Base-by-base conservation (phyloP, 306 rosid species). In the Elaeagnus macrophylla region DNA sequence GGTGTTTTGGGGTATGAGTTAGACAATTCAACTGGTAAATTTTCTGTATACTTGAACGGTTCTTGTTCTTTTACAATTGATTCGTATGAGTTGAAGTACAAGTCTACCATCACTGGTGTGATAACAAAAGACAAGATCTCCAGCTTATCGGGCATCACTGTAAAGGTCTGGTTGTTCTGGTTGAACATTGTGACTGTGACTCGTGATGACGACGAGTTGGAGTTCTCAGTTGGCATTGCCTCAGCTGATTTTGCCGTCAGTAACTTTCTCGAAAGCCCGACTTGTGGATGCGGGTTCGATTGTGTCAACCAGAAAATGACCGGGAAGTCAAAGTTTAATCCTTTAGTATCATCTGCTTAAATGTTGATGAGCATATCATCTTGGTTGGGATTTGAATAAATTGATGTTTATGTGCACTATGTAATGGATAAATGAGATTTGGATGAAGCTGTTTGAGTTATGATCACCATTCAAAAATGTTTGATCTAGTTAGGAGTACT, bases 251-350 rank as follows among this genome's bases (percentile, higher is more conserved):
- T 78, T 48, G 19, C 61, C 1, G 77, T 75, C 8, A 48, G 51
- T 53, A 83, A 71, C 32, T 83, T 83, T 48, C 14, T 10, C 0
- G 83, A 80, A 69, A 65, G 77, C 10, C 79, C 84, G 8, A 62
- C 67, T 37, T 78, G 83, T 62, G 81, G 88, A 4, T 76, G 94
- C 36, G 81, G 85, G 15, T 75, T 81, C 61, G 85, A 84, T 53
- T 84, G 85, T 66, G 73, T 68, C n/a, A 51, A 20, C 54, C 49
- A 32, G 41, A 7, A 37, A 16, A 9, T 10, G 5, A 54, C 5
- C 36, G 60, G 50, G 44, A 74, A 47, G 64, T 17, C 56, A 48
- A 60, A 52, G 42, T 12, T 39, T 48, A 17, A 35, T 12, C 42
- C 32, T 32, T 57, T 60, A 41, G 40, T 65, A 50, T 56, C 41